Conservation (phyloP, 495 filamentous ascomycete species). For the Pseudevernia furfuracea region DNA sequence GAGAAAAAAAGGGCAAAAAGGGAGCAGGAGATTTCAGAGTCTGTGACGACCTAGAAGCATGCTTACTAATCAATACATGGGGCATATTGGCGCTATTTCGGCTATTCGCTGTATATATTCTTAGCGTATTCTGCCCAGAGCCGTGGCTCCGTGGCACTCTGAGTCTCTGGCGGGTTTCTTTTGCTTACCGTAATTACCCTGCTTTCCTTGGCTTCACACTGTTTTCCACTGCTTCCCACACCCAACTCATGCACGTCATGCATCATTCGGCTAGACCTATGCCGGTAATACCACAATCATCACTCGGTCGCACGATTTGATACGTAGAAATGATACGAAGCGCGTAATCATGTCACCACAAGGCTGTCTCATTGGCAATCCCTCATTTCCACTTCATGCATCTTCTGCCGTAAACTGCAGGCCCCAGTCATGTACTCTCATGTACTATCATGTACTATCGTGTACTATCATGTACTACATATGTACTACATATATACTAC, state of each 20-base stretch:
- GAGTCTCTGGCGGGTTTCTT: no score
- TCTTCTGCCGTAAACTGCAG: no score
- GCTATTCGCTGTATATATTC: no score
- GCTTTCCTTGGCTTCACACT: no score
- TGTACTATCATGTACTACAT: no score
- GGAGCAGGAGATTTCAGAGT: no score
- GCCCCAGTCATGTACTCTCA: not conserved
- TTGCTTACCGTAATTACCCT: no score
- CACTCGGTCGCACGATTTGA: not conserved
- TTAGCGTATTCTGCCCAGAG: not conserved
- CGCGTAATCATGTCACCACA: not conserved
- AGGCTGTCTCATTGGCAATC: not conserved
- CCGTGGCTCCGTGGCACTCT: not conserved
- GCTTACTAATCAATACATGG: not conserved
- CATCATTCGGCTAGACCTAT: not conserved
- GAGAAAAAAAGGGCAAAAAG: no score
- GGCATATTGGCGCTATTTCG: not conserved
- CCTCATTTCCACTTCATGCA: not conserved
- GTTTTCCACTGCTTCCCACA: no score
- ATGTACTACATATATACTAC: no score
- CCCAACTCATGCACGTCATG: conserved; percentile 6
- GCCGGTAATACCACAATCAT: not conserved
- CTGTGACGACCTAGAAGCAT: no score
- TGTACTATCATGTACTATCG: no score
- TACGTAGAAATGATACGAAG: not conserved